Base-by-base conservation (phyloP, 83 land plant species). In the Diphasiastrum complanatum region DNA sequence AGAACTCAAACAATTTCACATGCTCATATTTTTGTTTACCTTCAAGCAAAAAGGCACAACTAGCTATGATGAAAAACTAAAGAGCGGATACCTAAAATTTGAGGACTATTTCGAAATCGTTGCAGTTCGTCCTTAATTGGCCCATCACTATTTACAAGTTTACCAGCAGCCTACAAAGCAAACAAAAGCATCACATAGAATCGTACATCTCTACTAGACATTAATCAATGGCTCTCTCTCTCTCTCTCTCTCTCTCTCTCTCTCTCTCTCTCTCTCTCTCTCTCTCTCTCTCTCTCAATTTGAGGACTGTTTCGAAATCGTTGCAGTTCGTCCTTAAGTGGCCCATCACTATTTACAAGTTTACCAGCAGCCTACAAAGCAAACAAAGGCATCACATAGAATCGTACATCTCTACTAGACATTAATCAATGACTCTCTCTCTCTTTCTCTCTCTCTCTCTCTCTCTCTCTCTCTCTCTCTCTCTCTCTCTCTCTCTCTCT, bases 351-450 rank as follows among this genome's bases (percentile, higher is more conserved):
- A 1, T 8, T 23, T 25, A 82, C 56, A 4, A 91, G 83, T 54
- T 87, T 84, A 49, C 78, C 62, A 33, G 93, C 89, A 70, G 97
- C 97, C 93, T 87, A 51, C 51, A 57, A 55, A 55, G 11, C 11
- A 55, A 55, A 11, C 16, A 12, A 46, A 54, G 29, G 55, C 5
- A 66, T 50, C 12, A 20, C 18, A 20, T 52, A 16, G 14, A 2
- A 23, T 52, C 56, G 16, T 23, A 26, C 25, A 52, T 20, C 16
- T 22, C 11, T 52, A 27, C 0, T 10, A 52, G n/a, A n/a, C n/a
- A n/a, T n/a, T n/a, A n/a, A n/a, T n/a, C n/a, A n/a, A n/a, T n/a
- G n/a, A n/a, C n/a, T n/a, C n/a, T n/a, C n/a, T n/a, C n/a, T n/a
- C n/a, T n/a, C n/a, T n/a, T n/a, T n/a, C n/a, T n/a, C n/a, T n/a